phyloP scores from a whole-genome alignment of 1,284 basidiomycete genomes.

The Irpex sp. region DNA sequence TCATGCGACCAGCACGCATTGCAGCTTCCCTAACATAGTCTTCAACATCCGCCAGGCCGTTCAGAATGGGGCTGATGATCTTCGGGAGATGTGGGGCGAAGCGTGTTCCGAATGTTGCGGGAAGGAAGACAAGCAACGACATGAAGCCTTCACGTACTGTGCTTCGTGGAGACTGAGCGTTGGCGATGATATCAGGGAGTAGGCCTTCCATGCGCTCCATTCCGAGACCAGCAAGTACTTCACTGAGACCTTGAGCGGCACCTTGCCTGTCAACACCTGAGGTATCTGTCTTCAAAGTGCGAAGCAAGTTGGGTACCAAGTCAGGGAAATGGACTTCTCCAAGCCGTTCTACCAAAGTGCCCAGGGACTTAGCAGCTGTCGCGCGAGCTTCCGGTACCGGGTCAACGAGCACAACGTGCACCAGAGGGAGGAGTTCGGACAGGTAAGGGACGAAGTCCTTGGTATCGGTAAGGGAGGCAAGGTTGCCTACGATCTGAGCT shows the following conservation, averaged over 20 bases:
- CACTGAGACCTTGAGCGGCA: conserved; percentile 95
- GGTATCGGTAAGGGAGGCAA: conserved; percentile 91
- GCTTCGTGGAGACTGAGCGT: conserved; percentile 84
- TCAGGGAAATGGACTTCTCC: conserved; percentile 97
- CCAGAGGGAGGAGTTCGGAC: conserved; percentile 82
- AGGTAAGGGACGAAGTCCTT: conserved; percentile 98
- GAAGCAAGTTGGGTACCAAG: conserved; percentile 86
- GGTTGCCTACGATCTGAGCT: conserved; percentile 95
- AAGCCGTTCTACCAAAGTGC: conserved; percentile 93
- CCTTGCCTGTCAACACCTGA: conserved; percentile 97
- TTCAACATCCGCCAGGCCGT: conserved; percentile 90
- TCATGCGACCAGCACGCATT: conserved; percentile 99
- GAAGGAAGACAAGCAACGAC: conserved; percentile 94
- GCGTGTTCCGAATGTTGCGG: conserved; percentile 92
- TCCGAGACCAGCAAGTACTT: conserved; percentile 93
- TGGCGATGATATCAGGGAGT: conserved; percentile 91
- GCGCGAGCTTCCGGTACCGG: conserved; percentile 97
- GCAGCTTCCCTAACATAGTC: conserved; percentile 96
- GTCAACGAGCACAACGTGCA: conserved; percentile 90
- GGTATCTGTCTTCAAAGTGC: conserved; percentile 90
- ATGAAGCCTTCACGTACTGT: conserved; percentile 99
- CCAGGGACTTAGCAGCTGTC: conserved; percentile 96
- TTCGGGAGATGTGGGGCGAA: conserved; percentile 96
- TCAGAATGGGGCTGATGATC: conserved; percentile 92
- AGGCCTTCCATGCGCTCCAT: conserved; percentile 97